Conservation (phyloP, 2,329 filamentous ascomycete genomes). For the Paraphoma sp. region DNA sequence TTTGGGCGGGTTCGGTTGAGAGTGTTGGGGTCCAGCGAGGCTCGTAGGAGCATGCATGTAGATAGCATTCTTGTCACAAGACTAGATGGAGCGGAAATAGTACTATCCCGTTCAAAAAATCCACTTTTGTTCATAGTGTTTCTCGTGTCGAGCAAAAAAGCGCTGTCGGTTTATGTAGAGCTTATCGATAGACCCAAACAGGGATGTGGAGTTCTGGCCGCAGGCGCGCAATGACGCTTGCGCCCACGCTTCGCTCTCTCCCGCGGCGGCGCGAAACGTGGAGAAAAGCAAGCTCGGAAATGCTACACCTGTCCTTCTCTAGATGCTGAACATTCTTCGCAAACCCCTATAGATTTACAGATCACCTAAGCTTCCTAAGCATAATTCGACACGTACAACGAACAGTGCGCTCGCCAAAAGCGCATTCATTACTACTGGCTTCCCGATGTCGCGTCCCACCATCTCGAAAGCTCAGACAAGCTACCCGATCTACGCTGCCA, state of each 20-base stretch:
- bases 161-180: neutral
- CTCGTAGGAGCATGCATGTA: conserved; percentile 10
- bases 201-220: neutral
- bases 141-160: neutral
- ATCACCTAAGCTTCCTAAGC: neutral
- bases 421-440: conserved; percentile 13
- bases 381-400: neutral
- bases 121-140: neutral
- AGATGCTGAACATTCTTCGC: neutral
- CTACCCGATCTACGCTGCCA: conserved; percentile 86
- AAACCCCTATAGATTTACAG: neutral
- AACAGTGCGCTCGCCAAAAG: neutral
- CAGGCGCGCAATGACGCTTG: conserved; percentile 10
- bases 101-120: neutral
- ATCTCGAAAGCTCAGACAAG: conserved; percentile 38
- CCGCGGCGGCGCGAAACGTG: conserved; percentile 13
- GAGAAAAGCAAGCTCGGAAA: conserved; percentile 4
- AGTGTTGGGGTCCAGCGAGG: neutral
- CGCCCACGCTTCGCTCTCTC: conserved; percentile 7
- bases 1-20: neutral
- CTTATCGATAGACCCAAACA: neutral
- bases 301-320: neutral
- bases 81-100: conserved; percentile 4
- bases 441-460: conserved; percentile 38
- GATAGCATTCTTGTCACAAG: conserved; percentile 25